Conservation (phyloP, 768 basidiomycete species). For the Macrocybe gigantea region DNA sequence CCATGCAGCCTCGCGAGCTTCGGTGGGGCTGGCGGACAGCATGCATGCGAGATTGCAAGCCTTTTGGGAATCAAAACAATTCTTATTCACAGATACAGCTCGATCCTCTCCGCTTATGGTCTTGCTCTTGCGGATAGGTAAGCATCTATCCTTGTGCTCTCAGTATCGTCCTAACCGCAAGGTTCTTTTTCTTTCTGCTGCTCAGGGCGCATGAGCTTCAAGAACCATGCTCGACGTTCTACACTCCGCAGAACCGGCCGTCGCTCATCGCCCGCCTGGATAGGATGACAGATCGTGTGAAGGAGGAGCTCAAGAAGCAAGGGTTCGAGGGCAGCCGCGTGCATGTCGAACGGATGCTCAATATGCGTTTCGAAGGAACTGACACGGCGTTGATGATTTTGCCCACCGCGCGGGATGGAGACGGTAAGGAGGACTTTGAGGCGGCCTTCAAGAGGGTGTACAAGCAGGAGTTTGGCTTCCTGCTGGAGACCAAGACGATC, state of each 20-base stretch:
- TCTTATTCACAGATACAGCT: constrained; percentile 86
- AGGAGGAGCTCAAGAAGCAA: constrained; percentile 62
- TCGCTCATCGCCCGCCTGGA: constrained; percentile 63
- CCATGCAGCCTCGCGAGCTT: constrained; percentile 71
- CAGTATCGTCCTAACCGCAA: too few relatives aligned
- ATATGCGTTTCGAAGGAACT: constrained; percentile 91
- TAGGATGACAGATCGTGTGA: constrained; percentile 57
- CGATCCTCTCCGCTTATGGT: constrained; percentile 90
- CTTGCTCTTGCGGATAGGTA: constrained; percentile 82
- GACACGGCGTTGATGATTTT: constrained; percentile 91
- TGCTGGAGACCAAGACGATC: constrained; percentile 76
- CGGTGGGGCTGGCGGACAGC: constrained; percentile 88
- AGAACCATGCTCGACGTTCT: constrained; percentile 84
- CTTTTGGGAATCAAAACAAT: constrained; percentile 85
- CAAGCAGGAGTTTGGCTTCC: constrained; percentile 87
- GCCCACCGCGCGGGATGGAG: constrained; percentile 36
- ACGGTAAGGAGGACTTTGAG: constrained; percentile 68
- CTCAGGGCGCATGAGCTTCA: constrained; percentile 80
- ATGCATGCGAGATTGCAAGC: constrained; percentile 88
- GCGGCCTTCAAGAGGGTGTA: constrained; percentile 76
- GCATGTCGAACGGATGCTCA: constrained; percentile 74
- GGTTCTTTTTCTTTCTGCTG: neutral
- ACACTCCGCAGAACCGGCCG: constrained; percentile 49
- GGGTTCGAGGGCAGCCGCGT: constrained; percentile 77
- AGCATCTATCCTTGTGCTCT: neutral